Conservation (phyloP, 495 filamentous ascomycete genomes). For the Aspergillus cristatus region DNA sequence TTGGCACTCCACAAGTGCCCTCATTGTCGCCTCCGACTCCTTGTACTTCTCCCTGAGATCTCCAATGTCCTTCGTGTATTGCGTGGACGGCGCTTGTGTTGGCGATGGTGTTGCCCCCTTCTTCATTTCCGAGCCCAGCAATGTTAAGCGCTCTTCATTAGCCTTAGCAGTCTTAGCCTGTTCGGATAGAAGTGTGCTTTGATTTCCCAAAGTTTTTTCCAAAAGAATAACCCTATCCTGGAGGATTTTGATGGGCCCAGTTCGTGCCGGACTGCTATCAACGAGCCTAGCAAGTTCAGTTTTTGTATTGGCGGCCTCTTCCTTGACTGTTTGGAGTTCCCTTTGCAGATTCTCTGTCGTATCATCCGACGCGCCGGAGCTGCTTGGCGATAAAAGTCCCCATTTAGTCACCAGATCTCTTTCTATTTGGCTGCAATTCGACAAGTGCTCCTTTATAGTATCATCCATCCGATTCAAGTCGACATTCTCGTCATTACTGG, state of each 20-base stretch:
- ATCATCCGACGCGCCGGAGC: background rate
- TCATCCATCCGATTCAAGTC: constrained; percentile 9
- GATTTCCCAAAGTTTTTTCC: background rate
- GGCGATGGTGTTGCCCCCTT: no score
- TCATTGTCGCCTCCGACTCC: no score
- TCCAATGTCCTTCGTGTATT: no score
- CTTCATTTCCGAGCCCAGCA: no score
- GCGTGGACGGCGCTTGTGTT: no score
- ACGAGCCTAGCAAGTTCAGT: background rate
- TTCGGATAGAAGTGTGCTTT: background rate
- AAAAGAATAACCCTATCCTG: background rate
- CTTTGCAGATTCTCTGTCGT: background rate
- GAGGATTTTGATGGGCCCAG: background rate
- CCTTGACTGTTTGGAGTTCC: background rate
- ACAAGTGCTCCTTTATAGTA: constrained; percentile 5
- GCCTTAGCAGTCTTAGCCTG: no score
- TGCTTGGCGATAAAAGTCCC: background rate
- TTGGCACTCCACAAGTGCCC: no score
- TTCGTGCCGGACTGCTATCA: background rate
- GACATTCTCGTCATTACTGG: constrained; percentile 9
- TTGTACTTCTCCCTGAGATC: no score
- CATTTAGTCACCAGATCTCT: background rate
- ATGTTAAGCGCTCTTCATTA: no score
- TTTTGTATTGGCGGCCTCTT: background rate
- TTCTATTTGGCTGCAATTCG: constrained; percentile 7